These are phyloP conservation scores for Alternaria infectoria DNA, from an alignment of 2,329 filamentous ascomycete species.

Conservation along the genomic window DNA sequence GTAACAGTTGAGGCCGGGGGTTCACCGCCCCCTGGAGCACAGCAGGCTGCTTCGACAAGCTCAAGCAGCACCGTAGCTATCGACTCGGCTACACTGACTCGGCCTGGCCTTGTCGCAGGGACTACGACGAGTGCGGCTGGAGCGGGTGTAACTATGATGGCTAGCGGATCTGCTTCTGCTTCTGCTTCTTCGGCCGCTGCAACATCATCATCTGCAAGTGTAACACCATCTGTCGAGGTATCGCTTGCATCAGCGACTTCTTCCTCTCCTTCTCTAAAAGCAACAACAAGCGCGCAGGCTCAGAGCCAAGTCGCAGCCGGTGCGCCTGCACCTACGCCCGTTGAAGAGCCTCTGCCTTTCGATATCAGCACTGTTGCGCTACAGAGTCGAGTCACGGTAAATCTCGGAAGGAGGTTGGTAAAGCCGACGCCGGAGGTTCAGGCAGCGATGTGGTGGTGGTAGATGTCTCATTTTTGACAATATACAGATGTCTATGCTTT, in stretches of 20 bases:
- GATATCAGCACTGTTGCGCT: constrained; percentile 43
- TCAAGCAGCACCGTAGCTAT: constrained; percentile 17
- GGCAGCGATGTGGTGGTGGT: constrained; percentile 10
- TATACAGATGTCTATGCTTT: not conserved
- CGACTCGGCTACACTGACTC: constrained; percentile 31
- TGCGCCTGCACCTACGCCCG: constrained; percentile 13
- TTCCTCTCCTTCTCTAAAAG: constrained; percentile 1
- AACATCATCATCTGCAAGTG: not conserved
- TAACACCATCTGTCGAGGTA: not conserved
- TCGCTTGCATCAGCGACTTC: not conserved
- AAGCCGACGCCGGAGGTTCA: constrained; percentile 24
- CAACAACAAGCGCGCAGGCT: constrained; percentile 18
- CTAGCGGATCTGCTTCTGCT: constrained; percentile 14
- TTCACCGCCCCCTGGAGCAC: constrained; percentile 12
- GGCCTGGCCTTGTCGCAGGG: constrained; percentile 18
- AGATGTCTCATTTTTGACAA: not conserved
- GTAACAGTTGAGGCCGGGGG: constrained; percentile 32
- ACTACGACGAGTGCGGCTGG: constrained; percentile 27
- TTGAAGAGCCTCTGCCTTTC: constrained; percentile 35
- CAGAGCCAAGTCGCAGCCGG: constrained; percentile 32
- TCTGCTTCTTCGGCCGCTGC: not conserved
- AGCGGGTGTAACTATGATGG: constrained; percentile 22
- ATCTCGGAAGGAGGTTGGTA: constrained; percentile 34
- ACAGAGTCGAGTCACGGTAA: constrained; percentile 46
- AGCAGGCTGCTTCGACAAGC: constrained; percentile 16